These are phyloP conservation scores for Karstenula rhodostoma DNA, from an alignment of 2,329 filamentous ascomycete species.

Conservation along the genomic window DNA sequence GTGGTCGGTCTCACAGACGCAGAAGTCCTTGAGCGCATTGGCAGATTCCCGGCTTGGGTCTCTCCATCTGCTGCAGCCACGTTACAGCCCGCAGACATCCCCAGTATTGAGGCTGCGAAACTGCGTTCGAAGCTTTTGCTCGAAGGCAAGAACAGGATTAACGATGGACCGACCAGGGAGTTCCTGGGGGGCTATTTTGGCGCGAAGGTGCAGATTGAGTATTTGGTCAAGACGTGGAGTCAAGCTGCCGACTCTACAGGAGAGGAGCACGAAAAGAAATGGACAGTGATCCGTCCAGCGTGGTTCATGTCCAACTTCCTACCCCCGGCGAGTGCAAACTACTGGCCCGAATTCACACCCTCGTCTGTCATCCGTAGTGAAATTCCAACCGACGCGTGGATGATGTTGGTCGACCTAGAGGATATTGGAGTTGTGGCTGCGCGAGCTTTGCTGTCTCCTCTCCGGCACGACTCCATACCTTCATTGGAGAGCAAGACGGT, in stretches of 20 bases:
- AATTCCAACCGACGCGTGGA: neutral
- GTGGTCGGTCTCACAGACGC: neutral
- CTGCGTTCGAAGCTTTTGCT: neutral
- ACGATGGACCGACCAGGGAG: neutral
- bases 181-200: neutral
- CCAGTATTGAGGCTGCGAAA: neutral
- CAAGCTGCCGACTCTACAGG: neutral
- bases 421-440: conserved; percentile 1
- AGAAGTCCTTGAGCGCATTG: neutral
- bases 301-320: conserved; percentile 6
- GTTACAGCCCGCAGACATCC: neutral
- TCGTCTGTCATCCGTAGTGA: neutral
- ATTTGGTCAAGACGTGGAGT: neutral
- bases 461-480: neutral
- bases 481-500: neutral
- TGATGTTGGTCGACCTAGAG: neutral
- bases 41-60: neutral
- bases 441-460: neutral
- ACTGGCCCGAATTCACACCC: neutral
- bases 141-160: neutral
- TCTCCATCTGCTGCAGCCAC: neutral
- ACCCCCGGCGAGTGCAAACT: neutral
- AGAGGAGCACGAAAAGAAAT: neutral
- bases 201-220: neutral
- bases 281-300: neutral